Conservation (phyloP, 2,329 filamentous ascomycete species). For the Aspergillus phoenicis region DNA sequence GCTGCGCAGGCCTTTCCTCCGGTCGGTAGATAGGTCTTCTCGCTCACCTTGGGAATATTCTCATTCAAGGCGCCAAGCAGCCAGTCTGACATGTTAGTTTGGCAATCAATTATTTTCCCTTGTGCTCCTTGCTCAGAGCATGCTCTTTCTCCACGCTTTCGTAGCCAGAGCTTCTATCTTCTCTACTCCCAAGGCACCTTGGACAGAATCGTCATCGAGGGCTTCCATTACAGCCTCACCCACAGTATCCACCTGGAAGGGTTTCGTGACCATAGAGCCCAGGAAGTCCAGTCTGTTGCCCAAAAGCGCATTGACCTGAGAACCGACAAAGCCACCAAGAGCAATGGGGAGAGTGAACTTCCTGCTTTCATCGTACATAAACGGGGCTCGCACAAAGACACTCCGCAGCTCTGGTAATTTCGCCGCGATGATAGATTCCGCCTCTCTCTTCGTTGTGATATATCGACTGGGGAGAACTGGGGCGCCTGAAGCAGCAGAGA, state of each 20-base stretch:
- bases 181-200: conserved; percentile 74
- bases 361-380: conserved; percentile 84
- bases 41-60: neutral
- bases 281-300: conserved; percentile 78
- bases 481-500: conserved; percentile 84
- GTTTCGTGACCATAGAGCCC: conserved; percentile 81
- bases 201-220: conserved; percentile 70
- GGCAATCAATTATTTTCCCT: neutral
- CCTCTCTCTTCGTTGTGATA: conserved; percentile 87
- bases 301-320: conserved; percentile 74
- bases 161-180: conserved; percentile 80
- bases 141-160: conserved; percentile 83
- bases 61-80: neutral
- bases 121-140: conserved; percentile 63
- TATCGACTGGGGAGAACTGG: conserved; percentile 84
- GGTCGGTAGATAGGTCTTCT: neutral
- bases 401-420: conserved; percentile 75
- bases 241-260: conserved; percentile 82
- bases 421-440: conserved; percentile 73
- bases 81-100: neutral
- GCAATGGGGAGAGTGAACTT: conserved; percentile 84
- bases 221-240: conserved; percentile 89
- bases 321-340: conserved; percentile 71
- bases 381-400: conserved; percentile 81
- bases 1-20: neutral